Evolutionary conservation across 176 grass and related monocot genomes (phyloP), one percentile per base, ranked within the genome.

Genomic region (Aegilops longissima): DNA sequence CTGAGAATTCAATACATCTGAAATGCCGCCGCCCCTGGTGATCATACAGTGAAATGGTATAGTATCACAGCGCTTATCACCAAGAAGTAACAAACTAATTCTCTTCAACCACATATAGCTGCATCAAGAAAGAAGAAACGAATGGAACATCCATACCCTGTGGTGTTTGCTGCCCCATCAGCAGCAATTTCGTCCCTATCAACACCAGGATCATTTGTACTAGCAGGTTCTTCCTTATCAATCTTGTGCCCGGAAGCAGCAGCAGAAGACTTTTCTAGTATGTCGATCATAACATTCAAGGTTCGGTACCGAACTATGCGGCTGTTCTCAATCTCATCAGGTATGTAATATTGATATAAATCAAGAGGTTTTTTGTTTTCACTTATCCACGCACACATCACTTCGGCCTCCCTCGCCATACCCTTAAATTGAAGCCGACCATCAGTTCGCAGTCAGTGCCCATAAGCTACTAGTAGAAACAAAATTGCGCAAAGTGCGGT

Each of bases 381-480:
- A 33, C 44, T 67, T 63, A 82, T 69, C 44, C 52, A 56, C 2
- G 52, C 14, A 20, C 52, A 56, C 0, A 56, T 56, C 0, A 56
- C 0, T 56, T 2, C 64, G 34, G 80, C 2, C 27, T 69, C 80
- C 63, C 52, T 82, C 12, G 64, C 9, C 0, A 52, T n/a, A 69
- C 64, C 64, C 81, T 83, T 73, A 30, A 72, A 73, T 42, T 44
- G 35, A 73, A 73, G 52, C 54, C 52, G 73, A 14, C 44, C 81
- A 61, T 70, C 33, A 70, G 31, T 70, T 70, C 2, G 31, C 51
- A 73, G 61, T 66, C 20, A 80, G 23, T 66, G n/a, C n/a, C 67
- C 2, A 72, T 14, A 39, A 25, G 5, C 49, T 68, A 51, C 13
- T 51, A 33, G 16, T 25, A 59, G 29, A 72, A 59, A 83, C 31